phyloP scores from a whole-genome alignment of 441 rosid genomes.

The Gossypium aridum region DNA sequence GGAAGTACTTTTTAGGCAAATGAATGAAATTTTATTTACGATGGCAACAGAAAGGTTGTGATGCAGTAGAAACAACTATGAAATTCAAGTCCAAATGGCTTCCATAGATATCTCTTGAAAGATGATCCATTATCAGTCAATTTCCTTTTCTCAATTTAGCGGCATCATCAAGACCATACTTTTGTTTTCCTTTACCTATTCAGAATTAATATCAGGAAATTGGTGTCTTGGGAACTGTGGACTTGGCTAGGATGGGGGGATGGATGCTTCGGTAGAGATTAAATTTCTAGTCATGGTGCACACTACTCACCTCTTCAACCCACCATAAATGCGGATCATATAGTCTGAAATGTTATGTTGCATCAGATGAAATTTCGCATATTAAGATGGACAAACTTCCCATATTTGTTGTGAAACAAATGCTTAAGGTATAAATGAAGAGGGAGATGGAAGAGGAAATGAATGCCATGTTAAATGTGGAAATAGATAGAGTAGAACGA shows the following conservation, averaged over 20 bases:
- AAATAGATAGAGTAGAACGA: not conserved
- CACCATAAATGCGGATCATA: not conserved
- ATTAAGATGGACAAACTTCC: not conserved
- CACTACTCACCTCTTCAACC: not conserved
- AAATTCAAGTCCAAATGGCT: not conserved
- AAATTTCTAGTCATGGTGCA: not conserved
- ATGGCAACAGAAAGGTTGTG: not conserved
- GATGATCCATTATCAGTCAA: not conserved
- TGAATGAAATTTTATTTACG: not conserved
- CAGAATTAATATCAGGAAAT: not conserved
- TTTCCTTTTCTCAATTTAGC: not conserved
- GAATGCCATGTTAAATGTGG: not conserved
- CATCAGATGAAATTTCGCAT: not conserved
- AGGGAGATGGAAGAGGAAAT: not conserved
- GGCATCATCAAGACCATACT: not conserved
- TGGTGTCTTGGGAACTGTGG: not conserved
- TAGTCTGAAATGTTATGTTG: not conserved
- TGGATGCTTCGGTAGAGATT: not conserved
- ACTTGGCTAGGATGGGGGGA: not conserved
- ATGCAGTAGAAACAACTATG: not conserved
- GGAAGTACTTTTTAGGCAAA: not conserved
- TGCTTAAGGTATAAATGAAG: not conserved
- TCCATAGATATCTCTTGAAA: not conserved
- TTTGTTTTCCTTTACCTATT: not conserved
- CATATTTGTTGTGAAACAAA: not conserved